A percentile compares a stretch with the other conserved stretches of the same genome.
Evolutionary conservation across 345 rosid genomes (phyloP).

Genomic region (Syzygium oleosum): DNA sequence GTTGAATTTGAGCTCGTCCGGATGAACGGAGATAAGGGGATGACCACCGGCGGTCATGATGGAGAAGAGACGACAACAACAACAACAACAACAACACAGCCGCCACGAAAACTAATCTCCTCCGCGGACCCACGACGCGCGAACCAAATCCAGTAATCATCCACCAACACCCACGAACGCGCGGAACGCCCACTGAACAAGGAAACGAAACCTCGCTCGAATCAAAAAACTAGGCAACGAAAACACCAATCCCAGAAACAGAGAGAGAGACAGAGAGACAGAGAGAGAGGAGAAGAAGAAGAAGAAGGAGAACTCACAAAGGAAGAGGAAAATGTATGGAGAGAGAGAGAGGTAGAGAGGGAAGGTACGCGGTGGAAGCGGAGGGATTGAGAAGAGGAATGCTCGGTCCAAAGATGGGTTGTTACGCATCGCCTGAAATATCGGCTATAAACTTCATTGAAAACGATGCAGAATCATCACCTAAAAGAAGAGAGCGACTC

Average conservation of each 20-base stretch:
- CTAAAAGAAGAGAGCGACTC: background rate
- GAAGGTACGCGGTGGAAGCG: background rate
- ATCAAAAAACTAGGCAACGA: background rate
- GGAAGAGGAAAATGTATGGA: background rate
- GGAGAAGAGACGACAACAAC: background rate
- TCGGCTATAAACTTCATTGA: background rate
- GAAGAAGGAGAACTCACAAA: background rate
- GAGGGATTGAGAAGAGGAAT: background rate
- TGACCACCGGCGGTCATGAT: slow-evolving; percentile 40
- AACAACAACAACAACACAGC: background rate
- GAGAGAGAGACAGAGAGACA: background rate
- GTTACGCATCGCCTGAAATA: background rate
- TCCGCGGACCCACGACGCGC: background rate
- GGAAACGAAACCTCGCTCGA: background rate
- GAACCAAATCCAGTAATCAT: slow-evolving; percentile 17
- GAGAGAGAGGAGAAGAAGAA: background rate
- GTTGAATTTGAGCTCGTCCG: slow-evolving; percentile 81
- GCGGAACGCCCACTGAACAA: background rate
- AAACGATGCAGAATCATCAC: background rate
- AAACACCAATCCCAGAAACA: background rate
- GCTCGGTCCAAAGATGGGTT: background rate
- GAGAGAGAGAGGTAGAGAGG: background rate
- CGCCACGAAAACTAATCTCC: background rate
- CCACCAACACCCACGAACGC: background rate
- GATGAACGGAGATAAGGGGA: slow-evolving; percentile 80